These are phyloP conservation scores for Mortierella sp. DNA, from an alignment of 371 early-diverging fungal species.

Conservation along the genomic window DNA sequence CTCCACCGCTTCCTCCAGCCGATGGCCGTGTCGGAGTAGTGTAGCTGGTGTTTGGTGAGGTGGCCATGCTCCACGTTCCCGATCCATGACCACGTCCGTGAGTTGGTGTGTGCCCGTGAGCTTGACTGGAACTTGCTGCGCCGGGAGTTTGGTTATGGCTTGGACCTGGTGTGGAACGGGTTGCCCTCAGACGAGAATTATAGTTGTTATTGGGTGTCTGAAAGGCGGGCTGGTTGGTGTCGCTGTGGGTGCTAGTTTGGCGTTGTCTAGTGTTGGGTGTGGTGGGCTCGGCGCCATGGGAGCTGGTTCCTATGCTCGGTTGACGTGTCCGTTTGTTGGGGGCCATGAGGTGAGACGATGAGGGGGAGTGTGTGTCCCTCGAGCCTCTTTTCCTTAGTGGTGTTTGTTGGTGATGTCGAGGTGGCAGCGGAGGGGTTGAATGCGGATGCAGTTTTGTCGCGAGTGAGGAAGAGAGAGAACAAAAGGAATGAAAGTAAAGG, in stretches of 20 bases:
- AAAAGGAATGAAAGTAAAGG: background rate
- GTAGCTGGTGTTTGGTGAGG: constrained; percentile 25
- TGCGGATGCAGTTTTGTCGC: background rate
- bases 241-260: background rate
- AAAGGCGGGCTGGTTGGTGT: background rate
- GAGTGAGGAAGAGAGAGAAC: background rate
- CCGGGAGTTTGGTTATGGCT: background rate
- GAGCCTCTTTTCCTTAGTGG: background rate
- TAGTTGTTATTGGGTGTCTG: constrained; percentile 7
- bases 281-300: background rate
- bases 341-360: constrained; percentile 6
- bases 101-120: background rate
- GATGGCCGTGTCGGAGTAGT: constrained; percentile 40
- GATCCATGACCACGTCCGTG: background rate
- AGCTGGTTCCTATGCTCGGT: background rate
- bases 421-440: background rate
- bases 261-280: constrained; percentile 10
- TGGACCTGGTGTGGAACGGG: constrained; percentile 4
- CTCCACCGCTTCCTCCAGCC: background rate
- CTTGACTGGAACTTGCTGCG: background rate
- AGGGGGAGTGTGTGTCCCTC: background rate
- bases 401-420: background rate
- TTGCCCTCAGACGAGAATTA: constrained; percentile 9
- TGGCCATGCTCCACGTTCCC: constrained; percentile 10
- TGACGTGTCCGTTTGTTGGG: constrained; percentile 10